Evolutionary conservation across 495 filamentous ascomycete genomes (phyloP).

Genomic region (Aspergillus avenaceus): DNA sequence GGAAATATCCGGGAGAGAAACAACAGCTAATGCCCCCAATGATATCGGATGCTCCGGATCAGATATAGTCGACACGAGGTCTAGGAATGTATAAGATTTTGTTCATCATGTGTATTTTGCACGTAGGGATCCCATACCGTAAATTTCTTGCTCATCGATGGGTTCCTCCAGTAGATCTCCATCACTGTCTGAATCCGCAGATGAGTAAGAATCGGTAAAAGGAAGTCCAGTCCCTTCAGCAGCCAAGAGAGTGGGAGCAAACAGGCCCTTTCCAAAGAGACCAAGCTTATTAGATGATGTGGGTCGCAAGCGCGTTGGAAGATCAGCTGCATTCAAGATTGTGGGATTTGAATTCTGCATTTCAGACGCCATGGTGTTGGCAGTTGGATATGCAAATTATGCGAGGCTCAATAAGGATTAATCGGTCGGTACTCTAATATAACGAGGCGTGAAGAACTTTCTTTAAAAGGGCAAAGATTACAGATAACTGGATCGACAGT

Average conservation of each 20-base stretch:
- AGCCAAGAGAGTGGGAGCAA: constrained; percentile 44
- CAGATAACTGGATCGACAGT: too few species aligned
- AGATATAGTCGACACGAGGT: constrained; percentile 88
- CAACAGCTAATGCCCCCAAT: constrained; percentile 85
- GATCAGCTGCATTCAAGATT: constrained; percentile 82
- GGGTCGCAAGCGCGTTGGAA: constrained; percentile 71
- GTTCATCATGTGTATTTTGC: neutral
- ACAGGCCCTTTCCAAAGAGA: constrained; percentile 32
- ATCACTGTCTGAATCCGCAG: constrained; percentile 44
- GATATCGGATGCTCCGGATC: constrained; percentile 96
- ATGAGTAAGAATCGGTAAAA: constrained; percentile 26
- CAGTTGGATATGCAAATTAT: too few species aligned
- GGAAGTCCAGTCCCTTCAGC: constrained; percentile 54
- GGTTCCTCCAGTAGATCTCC: constrained; percentile 67
- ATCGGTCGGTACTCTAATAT: too few species aligned
- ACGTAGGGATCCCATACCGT: constrained; percentile 54
- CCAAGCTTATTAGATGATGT: constrained; percentile 39
- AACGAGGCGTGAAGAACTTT: too few species aligned
- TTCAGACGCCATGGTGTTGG: constrained; percentile 34
- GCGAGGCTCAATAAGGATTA: too few species aligned
- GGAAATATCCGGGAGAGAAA: constrained; percentile 86
- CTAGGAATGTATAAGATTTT: constrained; percentile 40
- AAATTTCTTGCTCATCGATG: constrained; percentile 96
- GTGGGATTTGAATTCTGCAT: constrained; percentile 93
- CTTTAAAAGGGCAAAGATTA: too few species aligned